Base-by-base conservation (phyloP, 208 protist genomes). In the Leishmania lainsoni region DNA sequence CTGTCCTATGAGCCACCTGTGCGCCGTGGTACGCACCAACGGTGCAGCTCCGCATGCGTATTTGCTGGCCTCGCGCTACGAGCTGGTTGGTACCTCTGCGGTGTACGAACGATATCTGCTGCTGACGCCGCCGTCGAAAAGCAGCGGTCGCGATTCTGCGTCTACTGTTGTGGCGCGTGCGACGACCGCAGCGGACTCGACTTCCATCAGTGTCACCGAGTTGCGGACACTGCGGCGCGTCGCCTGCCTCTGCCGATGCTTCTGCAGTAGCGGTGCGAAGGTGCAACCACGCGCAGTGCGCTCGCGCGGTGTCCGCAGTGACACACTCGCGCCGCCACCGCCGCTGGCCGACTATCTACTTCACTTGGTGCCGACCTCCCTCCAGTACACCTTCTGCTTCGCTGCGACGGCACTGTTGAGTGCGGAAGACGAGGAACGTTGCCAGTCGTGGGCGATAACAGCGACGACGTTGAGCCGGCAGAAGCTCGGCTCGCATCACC, bases 341-440 rank as follows among this genome's bases (percentile, higher is more conserved):
- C 81, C 75, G 3, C 75, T 78, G 48, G 69, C 81, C 12, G 75
- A 88, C 66, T 75, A 83, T 72, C 61, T 92, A n/a, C 80, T 84
- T 16, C 83, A 83, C 39, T 56, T 86, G 35, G 66, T 77, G 29
- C 77, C 81, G 3, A 80, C 84, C 8, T 79, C 81, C 39, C 75
- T 91, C 52, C 79, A 83, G 48, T 77, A 89, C 68, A 83, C 83
- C 35, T 93, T 93, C 81, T 91, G 90, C 75, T 81, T 75, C 58
- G 89, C 85, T 6, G 77, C 83, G 51, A 85, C 81, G 48, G 83
- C 90, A 51, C 77, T 93, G 52, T 66, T 93, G 51, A 80, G 83
- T 59, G 83, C 81, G 29, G 80, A 75, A 16, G 69, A 83, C 58
- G 81, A 89, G 42, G 79, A 87, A 17, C 66, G 80, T 52, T 83